Evolutionary conservation across 148 eudicot genomes (phyloP), one percentile per base, ranked within the genome.

Genomic region (Spergularia bocconei): DNA sequence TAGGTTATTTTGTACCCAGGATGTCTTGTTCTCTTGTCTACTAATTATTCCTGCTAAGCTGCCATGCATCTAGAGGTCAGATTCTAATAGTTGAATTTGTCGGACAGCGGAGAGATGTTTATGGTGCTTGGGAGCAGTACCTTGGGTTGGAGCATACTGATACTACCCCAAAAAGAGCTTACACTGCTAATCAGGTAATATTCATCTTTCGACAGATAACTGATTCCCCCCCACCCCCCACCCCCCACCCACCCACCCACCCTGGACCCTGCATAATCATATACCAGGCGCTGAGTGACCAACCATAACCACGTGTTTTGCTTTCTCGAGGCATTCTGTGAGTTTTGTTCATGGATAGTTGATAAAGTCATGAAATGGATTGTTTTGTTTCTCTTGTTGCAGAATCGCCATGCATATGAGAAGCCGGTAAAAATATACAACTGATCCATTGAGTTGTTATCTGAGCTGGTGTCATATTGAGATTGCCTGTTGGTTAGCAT

Each of bases 51-150:
- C 21, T 52, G 39, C 60, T 9, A 51, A 19, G 13, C 9, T 67
- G 12, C 25, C 3, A 17, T 50, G 11, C 52, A 39, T 65, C 23
- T 65, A 39, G 21, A 14, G 25, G 17, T 63, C 38, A 33, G 69
- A 39, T 71, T 9, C 64, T 75, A 51, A 52, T 48, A 17, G 13
- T 25, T 69, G 7, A 33, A 7, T 65, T 48, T 33, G 25, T 53
- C 17, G 80, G 50, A 16, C 80, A 95, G 98, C 81, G 86, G 80
- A 89, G 86, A 79, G 89, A 85, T 78, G 89, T 85, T 39, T 88
- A 92, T 75, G 93, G 98, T 82, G 91, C 91, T 12, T 92, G 98
- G 97, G 97, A 92, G 87, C 97, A 92, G 74, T 90, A 88, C 83
- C 84, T 95, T 63, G 98, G 98, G n/a, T 80, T 95, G 82, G 98